A percentile compares a stretch with the other conserved stretches of the same genome.
These are phyloP conservation scores for Phaeosphaeriaceae sp. DNA, from an alignment of 2,329 filamentous ascomycete species.

Conservation along the genomic window DNA sequence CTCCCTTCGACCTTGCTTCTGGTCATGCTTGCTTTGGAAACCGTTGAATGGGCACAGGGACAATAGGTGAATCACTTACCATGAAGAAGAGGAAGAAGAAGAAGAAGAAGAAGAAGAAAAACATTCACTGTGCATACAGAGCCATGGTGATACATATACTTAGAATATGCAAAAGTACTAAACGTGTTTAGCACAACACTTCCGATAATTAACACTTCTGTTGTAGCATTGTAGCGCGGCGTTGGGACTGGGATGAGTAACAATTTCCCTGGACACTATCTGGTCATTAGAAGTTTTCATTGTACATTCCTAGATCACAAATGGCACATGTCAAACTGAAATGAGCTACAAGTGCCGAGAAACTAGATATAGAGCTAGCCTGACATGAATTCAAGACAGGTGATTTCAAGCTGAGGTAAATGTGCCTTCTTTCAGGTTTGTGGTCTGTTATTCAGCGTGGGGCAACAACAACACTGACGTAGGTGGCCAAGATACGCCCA, in stretches of 20 bases:
- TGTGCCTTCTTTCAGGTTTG: conserved; percentile 18
- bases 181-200: no score
- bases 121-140: no score
- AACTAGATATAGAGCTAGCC: no score
- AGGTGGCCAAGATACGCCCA: conserved; percentile 18
- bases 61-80: background rate
- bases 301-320: background rate
- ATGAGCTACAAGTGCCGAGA: no score
- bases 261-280: background rate
- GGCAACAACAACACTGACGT: conserved; percentile 19
- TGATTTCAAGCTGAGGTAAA: background rate
- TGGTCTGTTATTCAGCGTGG: conserved; percentile 4
- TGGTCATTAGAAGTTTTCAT: background rate
- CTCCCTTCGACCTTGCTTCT: conserved; percentile 89
- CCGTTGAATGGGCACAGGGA: conserved; percentile 81
- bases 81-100: no score
- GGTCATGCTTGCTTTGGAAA: conserved; percentile 90
- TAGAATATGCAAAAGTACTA: no score
- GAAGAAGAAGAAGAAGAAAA: no score
- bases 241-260: conserved; percentile 4
- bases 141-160: no score
- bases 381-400: no score
- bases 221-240: conserved; percentile 17
- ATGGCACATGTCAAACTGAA: no score
- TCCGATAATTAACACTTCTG: background rate